Conservation (phyloP, 1,284 basidiomycete genomes). For the Rhizoctonia solani region DNA sequence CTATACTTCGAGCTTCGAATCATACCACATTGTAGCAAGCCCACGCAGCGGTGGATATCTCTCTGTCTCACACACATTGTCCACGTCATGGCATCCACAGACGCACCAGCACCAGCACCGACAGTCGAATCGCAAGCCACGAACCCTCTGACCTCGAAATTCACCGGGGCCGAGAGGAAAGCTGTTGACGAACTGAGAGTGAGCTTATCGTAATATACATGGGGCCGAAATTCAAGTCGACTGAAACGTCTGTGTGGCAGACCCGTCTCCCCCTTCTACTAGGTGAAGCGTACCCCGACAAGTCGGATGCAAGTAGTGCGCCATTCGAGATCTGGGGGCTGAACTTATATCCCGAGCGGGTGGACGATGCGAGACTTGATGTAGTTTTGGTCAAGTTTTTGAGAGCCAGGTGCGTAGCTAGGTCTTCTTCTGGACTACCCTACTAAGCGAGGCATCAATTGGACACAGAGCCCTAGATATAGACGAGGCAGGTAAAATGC, state of each 20-base stretch:
- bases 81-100: no score
- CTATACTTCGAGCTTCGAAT: no score
- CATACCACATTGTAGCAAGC: no score
- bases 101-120: background rate
- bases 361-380: constrained; percentile 61
- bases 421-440: background rate
- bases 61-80: no score
- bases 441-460: background rate
- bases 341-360: constrained; percentile 57
- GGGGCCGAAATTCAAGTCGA: background rate
- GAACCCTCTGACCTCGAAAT: constrained; percentile 66
- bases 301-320: constrained; percentile 47
- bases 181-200: constrained; percentile 70
- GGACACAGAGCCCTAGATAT: constrained; percentile 58
- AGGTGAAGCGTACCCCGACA: constrained; percentile 59
- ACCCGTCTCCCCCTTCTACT: constrained; percentile 61
- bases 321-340: constrained; percentile 72
- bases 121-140: constrained; percentile 56
- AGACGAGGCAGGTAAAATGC: constrained; percentile 61
- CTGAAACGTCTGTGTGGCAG: constrained; percentile 45
- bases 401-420: constrained; percentile 61
- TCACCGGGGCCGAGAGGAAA: constrained; percentile 68
- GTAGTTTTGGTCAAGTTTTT: constrained; percentile 79
- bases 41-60: no score
- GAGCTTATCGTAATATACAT: constrained; percentile 39